Base-by-base conservation (phyloP, 495 filamentous ascomycete genomes). In the Neurospora sp. region DNA sequence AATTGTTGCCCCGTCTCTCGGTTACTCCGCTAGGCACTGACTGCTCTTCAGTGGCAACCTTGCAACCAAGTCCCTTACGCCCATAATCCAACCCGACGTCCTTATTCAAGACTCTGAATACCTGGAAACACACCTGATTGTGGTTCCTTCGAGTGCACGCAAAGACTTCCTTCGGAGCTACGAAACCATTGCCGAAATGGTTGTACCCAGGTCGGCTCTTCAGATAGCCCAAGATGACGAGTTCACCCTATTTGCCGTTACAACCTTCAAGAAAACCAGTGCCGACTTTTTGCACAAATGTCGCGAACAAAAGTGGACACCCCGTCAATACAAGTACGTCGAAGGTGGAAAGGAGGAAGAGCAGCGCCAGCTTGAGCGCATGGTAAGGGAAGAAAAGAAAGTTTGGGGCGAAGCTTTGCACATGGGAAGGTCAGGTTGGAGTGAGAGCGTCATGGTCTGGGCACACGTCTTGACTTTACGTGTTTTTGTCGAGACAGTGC, bases 401-500 rank as follows among this genome's bases (percentile, higher is more conserved):
- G 83, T 97, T 5, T 96, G 92, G 90, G 92, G 92, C 4, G 94
- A 98, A 83, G 94, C 94, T n/a, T 80, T 99, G 78, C 85, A 93
- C 70, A 85, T 97, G 69, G 93, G 90, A 9, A 86, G 93, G 74
- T 96, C 92, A 28, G 93, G 92, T 37, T 98, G 95, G 88, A 94
- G 94, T 76, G 96, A 99, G 81, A 89, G 90, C 69, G 93, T 96
- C 73, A 97, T 97, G 94, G 91, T 94, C 72, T 96, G 93, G 94
- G 85, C 94, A 13, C 96, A 98, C 81, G 92, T 96, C 19, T 85
- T 98, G 79, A 91, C 94, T 6, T 84, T 99, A 75, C 86, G 96
- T 59, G 94, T 99, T 43, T 99, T 98, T 81, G 96, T 99, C 24
- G 96, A 99, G 86, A 97, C 94, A 13, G 94, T 98, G 24, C 84